phyloP scores from a whole-genome alignment of 2,329 filamentous ascomycete genomes.

The Exophiala phaeomuriformis region DNA sequence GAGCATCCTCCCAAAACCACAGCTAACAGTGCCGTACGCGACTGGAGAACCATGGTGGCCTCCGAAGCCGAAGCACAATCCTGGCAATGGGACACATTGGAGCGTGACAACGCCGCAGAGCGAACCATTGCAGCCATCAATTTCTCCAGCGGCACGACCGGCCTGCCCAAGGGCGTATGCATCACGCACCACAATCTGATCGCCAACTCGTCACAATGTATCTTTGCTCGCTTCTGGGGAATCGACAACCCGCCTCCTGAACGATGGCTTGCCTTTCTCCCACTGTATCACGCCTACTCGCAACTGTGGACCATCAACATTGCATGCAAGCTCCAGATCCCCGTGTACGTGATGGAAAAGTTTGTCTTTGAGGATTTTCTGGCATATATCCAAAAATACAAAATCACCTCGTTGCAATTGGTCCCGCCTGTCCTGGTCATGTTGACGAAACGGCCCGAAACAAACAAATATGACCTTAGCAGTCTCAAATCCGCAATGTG shows the following conservation, averaged over 20 bases:
- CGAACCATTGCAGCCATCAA: conserved; percentile 43
- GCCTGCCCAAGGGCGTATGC: conserved; percentile 47
- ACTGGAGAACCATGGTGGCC: conserved; percentile 42
- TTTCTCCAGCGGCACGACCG: conserved; percentile 48
- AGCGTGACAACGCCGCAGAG: conserved; percentile 32
- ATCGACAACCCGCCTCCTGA: conserved; percentile 41
- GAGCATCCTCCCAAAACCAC: conserved; percentile 37
- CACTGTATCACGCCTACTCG: conserved; percentile 43
- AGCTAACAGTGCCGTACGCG: conserved; percentile 18
- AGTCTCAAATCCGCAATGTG: conserved; percentile 47
- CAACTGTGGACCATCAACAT: conserved; percentile 46
- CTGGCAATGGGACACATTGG: conserved; percentile 32
- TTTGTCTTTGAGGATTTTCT: conserved; percentile 54
- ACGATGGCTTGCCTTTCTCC: conserved; percentile 42
- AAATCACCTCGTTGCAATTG: conserved; percentile 49
- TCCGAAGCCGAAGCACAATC: conserved; percentile 30
- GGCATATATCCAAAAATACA: conserved; percentile 44
- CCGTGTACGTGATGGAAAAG: conserved; percentile 56
- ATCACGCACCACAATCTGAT: conserved; percentile 44
- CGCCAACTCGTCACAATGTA: no score
- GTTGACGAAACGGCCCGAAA: conserved; percentile 50
- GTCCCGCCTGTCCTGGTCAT: conserved; percentile 56
- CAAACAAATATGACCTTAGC: conserved; percentile 50
- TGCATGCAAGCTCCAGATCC: conserved; percentile 56
- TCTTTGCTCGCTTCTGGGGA: conserved; percentile 19